phyloP scores from a whole-genome alignment of 208 protist species.

The Wallacemonas sp. region DNA sequence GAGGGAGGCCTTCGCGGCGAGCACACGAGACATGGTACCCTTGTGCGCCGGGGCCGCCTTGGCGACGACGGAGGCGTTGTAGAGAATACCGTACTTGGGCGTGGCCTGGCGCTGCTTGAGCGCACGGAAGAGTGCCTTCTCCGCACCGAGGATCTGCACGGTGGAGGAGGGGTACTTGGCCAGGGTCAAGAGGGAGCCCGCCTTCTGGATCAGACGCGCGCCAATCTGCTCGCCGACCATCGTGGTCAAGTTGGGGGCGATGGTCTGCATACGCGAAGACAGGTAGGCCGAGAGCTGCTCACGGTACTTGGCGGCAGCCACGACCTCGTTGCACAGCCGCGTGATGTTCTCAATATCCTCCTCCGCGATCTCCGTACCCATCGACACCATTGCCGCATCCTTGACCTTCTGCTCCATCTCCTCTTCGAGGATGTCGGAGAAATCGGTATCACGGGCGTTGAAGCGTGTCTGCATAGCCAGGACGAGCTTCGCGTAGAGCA shows the following conservation, averaged over 20 bases:
- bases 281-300: constrained; percentile 97
- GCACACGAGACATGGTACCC: constrained; percentile 95
- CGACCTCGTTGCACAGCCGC: constrained; percentile 91
- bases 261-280: constrained; percentile 97
- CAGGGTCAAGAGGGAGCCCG: constrained; percentile 96
- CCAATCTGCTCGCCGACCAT: constrained; percentile 98
- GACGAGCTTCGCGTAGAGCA: constrained; percentile 95
- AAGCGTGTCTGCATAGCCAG: constrained; percentile 90
- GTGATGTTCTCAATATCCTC: constrained; percentile 96
- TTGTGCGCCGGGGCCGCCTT: constrained; percentile 94
- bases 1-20: constrained; percentile 98
- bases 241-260: constrained; percentile 98
- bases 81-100: constrained; percentile 99
- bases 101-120: constrained; percentile 99
- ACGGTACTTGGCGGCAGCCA: constrained; percentile 94
- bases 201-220: constrained; percentile 98
- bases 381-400: constrained; percentile 97
- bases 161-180: constrained; percentile 99
- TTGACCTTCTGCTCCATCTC: constrained; percentile 94
- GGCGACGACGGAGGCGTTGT: constrained; percentile 97
- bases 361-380: constrained; percentile 98
- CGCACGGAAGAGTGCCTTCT: constrained; percentile 98
- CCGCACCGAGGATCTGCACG: constrained; percentile 99
- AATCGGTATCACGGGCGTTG: constrained; percentile 90
- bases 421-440: constrained; percentile 96